Base-by-base conservation (phyloP, 2,329 filamentous ascomycete species). In the Epichloe typhina region DNA sequence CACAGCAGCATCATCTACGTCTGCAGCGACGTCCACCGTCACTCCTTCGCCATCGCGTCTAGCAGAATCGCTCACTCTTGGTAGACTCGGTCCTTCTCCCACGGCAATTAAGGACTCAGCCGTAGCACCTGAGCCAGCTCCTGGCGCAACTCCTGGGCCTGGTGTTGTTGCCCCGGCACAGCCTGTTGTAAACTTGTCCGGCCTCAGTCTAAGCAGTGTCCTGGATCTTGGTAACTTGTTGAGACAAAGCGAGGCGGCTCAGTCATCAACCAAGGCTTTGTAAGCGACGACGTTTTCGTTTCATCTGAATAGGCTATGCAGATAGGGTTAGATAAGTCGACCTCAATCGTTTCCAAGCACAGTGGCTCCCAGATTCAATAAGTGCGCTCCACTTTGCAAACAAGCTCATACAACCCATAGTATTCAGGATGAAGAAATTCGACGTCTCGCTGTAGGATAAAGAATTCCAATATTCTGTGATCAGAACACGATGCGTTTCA, bases 171-270 rank as follows among this genome's bases (percentile, higher is more conserved):
- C 59, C 17, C 55, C 59, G 7, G 53, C 50, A 2, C 50, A 54
- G 36, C 53, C 53, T 13, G 60, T 59, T 1, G 66, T 73, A 51
- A 62, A 73, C 53, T 52, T 73, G 8, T 68, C 64, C 35, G 69
- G 67, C 8, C 51, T 74, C 52, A 64, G 61, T 6, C 61, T 76
- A 46, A 69, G 63, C 56, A 75, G 68, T 51, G 59, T 65, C 44
- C 59, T 76, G 41, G 64, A 70, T 47, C 60, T 76, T 11, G 73
- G 73, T 33, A 73, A 69, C 50, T 58, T 75, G 46, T 57, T 46
- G 21, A 17, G 44, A 21, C 36, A 50, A 40, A 35, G 38, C 23
- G 35, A 38, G 38, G 7, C 17, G 19, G 40, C 36, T 46, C 35
- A 12, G n/a, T 15, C 43, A 19, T 36, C 38, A 4, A 42, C 42